phyloP scores from a whole-genome alignment of 2,329 filamentous ascomycete genomes.

The Phaeophleospora eucalypticola region DNA sequence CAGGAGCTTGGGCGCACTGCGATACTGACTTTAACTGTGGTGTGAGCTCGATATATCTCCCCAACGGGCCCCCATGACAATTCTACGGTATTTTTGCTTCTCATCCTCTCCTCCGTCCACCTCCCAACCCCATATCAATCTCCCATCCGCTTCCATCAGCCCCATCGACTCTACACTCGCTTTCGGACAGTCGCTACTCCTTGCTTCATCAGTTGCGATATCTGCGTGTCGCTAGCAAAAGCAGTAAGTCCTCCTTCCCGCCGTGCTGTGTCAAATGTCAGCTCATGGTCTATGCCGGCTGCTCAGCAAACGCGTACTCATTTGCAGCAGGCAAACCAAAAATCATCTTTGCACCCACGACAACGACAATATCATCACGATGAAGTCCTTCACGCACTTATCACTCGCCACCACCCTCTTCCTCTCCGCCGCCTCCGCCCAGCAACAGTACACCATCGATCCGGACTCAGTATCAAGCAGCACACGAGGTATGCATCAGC shows the following conservation, averaged over 20 bases:
- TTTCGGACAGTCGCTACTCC: slow-evolving; percentile 5
- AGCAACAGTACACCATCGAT: slow-evolving; percentile 57
- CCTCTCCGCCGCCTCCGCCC: slow-evolving; percentile 51
- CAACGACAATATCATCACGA: slow-evolving; percentile 27
- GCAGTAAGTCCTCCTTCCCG: slow-evolving; percentile 3
- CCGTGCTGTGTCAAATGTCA: not conserved
- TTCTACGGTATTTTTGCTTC: no score
- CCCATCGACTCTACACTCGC: not conserved
- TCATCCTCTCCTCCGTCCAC: not conserved
- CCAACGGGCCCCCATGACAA: no score
- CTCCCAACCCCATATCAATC: not conserved
- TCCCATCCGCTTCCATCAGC: no score
- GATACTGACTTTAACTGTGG: no score
- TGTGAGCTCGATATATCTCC: no score
- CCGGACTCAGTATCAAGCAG: slow-evolving; percentile 55
- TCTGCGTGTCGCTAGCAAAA: not conserved
- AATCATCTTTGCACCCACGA: slow-evolving; percentile 1
- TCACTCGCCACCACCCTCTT: slow-evolving; percentile 47
- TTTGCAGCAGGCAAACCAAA: no score
- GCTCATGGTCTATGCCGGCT: not conserved
- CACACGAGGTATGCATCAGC: slow-evolving; percentile 17
- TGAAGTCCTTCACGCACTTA: slow-evolving; percentile 48
- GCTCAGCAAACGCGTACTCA: not conserved
- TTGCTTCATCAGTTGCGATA: not conserved
- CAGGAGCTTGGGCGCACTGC: no score